These are phyloP conservation scores for Paramyrothecium roridum DNA, from an alignment of 2,329 filamentous ascomycete genomes.

Conservation along the genomic window DNA sequence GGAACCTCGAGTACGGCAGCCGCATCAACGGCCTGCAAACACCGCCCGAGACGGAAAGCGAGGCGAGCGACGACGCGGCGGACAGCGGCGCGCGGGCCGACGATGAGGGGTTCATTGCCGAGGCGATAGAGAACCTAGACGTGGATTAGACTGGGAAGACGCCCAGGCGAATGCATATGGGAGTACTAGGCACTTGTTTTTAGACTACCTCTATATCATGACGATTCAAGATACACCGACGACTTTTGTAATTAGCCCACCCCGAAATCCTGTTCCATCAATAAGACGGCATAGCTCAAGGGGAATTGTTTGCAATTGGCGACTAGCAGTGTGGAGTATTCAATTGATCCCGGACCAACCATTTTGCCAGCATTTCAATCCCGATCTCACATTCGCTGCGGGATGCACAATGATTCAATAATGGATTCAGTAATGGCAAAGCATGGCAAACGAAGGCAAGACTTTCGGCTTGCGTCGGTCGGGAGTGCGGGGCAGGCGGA, in stretches of 20 bases:
- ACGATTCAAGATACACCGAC: too few species aligned
- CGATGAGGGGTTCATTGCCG: slow-evolving; percentile 14
- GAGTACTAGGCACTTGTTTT: not conserved
- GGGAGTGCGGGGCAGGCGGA: not conserved
- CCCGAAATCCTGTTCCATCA: too few species aligned
- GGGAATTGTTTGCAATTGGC: too few species aligned
- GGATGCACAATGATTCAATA: too few species aligned
- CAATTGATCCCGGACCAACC: too few species aligned
- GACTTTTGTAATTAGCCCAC: too few species aligned
- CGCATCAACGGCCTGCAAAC: slow-evolving; percentile 39
- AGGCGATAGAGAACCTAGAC: slow-evolving; percentile 18
- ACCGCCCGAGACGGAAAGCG: slow-evolving; percentile 53
- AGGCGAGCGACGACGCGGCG: slow-evolving; percentile 34
- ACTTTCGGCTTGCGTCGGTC: not conserved
- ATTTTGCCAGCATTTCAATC: too few species aligned
- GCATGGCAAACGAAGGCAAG: too few species aligned
- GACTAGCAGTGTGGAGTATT: too few species aligned
- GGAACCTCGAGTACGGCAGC: slow-evolving; percentile 21
- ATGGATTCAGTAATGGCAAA: too few species aligned
- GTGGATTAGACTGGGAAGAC: slow-evolving; percentile 16
- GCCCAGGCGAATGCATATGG: not conserved
- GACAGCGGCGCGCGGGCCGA: slow-evolving; percentile 12
- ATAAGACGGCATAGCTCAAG: too few species aligned
- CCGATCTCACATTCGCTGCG: too few species aligned
- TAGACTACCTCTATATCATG: not conserved